Conservation (phyloP, 495 filamentous ascomycete species). For the Penicillium salamii region DNA sequence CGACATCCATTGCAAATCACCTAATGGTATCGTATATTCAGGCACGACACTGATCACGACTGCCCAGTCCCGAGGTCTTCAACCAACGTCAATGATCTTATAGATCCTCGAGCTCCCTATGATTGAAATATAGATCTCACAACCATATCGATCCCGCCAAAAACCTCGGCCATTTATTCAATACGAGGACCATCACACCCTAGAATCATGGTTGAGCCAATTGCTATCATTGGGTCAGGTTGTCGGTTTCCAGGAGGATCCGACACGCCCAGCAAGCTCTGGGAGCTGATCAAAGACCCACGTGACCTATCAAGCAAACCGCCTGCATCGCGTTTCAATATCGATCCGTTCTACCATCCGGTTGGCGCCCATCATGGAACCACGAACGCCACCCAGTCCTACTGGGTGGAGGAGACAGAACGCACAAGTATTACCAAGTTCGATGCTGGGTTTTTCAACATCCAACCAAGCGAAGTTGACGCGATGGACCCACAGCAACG, state of each 20-base stretch:
- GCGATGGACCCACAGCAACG: constrained; percentile 44
- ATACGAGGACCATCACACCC: no score
- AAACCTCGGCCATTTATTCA: no score
- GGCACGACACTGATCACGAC: no score
- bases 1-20: no score
- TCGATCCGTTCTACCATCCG: constrained; percentile 27
- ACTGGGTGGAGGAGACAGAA: constrained; percentile 37
- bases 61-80: no score
- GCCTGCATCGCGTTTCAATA: constrained; percentile 31
- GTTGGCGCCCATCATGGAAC: constrained; percentile 21
- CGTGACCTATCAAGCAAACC: constrained; percentile 23
- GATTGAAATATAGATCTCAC: no score
- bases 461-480: constrained; percentile 47
- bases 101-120: no score
- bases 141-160: no score
- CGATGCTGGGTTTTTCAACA: constrained; percentile 53
- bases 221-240: constrained; percentile 37
- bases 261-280: constrained; percentile 23
- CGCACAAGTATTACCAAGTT: constrained; percentile 19
- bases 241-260: constrained; percentile 47
- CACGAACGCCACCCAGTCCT: constrained; percentile 29
- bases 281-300: constrained; percentile 19
- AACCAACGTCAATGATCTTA: no score
- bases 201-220: constrained; percentile 19
- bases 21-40: no score